Base-by-base conservation (phyloP, 805 yeast species). In the Kregervanrija pseudodelftensis region DNA sequence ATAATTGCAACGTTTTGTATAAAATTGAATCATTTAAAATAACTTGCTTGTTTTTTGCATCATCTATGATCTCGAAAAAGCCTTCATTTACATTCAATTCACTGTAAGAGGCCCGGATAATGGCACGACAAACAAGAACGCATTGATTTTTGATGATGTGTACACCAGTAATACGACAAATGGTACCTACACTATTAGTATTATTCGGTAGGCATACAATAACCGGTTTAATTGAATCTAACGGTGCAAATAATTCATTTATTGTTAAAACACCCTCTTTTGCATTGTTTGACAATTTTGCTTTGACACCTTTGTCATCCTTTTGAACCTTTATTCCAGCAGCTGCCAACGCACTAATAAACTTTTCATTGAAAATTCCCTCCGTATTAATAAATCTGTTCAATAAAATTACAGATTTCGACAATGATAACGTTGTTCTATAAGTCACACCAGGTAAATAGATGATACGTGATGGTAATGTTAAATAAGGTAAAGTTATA, bases 361-460 rank as follows among this genome's bases (percentile, higher is more conserved):
- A 22, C 7, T 22, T 22, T 22, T 22, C 28, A 22, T 22, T 22
- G 28, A 22, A 22, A 22, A 22, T 22, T 22, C 28, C 28, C 7
- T 22, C 28, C 7, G 28, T 22, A 22, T 22, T 22, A 8, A 22
- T 22, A 7, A 22, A 22, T 22, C 28, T 22, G 8, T 22, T 22
- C 8, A 22, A 22, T 22, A 22, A 22, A 22, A 7, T 22, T 5
- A 22, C 28, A 22, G 28, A 22, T 22, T 22, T 22, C 28, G 8
- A 22, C 8, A 22, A 22, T 22, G 28, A 22, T 22, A 22, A 7
- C 8, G 76, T 66, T n/a, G 80, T 76, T 45, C 76, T 73, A 60
- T 80, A 81, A 17, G 79, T 67, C 36, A 80, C 73, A 0, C 85
- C 85, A 1, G 88, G 86, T 8, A 80, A 54, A 30, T 79, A 68